Evolutionary conservation across 2,329 filamentous ascomycete species (phyloP).

Genomic region (Sphaerostilbella broomeana): DNA sequence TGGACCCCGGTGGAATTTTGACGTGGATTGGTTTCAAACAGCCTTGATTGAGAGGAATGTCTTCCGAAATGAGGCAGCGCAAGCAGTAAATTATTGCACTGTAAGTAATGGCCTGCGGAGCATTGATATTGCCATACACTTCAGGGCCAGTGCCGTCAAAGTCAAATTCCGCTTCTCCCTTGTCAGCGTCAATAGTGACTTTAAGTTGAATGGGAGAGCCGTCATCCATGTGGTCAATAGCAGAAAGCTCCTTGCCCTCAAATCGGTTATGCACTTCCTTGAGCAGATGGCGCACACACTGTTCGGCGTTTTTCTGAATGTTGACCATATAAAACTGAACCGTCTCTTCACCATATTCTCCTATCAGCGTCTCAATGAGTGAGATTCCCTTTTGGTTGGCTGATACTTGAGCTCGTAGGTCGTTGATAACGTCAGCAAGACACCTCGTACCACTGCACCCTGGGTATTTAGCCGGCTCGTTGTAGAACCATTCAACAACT

Average conservation of each 20-base stretch:
- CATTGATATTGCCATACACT: conserved; percentile 75
- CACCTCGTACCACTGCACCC: conserved; percentile 75
- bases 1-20: conserved; percentile 63
- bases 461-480: conserved; percentile 66
- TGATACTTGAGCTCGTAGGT: conserved; percentile 76
- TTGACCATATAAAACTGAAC: conserved; percentile 80
- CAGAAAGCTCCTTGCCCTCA: conserved; percentile 61
- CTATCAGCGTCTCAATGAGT: conserved; percentile 68
- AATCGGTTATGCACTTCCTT: conserved; percentile 65
- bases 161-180: conserved; percentile 74
- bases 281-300: conserved; percentile 64
- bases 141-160: conserved; percentile 74
- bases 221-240: conserved; percentile 78
- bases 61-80: conserved; percentile 69
- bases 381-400: conserved; percentile 82
- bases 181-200: conserved; percentile 65
- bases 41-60: conserved; percentile 79
- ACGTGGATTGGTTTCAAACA: conserved; percentile 71
- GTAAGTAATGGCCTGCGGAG: conserved; percentile 74
- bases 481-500: conserved; percentile 64
- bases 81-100: conserved; percentile 85
- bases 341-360: conserved; percentile 69
- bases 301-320: conserved; percentile 74
- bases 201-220: conserved; percentile 69
- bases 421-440: conserved; percentile 74